phyloP scores from a whole-genome alignment of 345 rosid genomes.

The Dovyalis caffra region DNA sequence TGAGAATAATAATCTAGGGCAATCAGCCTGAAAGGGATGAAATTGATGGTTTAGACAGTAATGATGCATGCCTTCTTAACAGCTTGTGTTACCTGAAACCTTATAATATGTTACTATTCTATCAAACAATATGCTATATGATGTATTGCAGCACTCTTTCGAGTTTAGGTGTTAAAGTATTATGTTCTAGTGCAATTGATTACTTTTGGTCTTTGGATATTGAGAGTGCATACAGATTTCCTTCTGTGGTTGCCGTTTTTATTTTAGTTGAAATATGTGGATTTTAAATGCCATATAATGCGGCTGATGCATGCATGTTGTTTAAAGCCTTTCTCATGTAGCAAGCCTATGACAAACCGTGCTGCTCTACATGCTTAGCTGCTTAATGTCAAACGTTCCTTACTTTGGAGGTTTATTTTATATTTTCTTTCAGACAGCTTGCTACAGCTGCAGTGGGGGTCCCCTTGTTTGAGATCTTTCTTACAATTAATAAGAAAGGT shows the following conservation, averaged over 20 bases:
- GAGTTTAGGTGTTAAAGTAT: not conserved
- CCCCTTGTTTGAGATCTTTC: conserved; percentile 86
- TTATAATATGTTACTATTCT: not conserved
- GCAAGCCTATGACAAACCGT: too few relatives aligned
- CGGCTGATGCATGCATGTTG: not conserved
- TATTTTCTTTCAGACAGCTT: conserved; percentile 64
- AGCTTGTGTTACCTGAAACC: too few relatives aligned
- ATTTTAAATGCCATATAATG: not conserved
- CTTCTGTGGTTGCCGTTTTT: not conserved
- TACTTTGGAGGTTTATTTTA: not conserved
- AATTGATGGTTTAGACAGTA: too few relatives aligned
- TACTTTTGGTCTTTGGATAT: too few relatives aligned
- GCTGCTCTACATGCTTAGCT: too few relatives aligned
- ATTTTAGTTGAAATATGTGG: not conserved
- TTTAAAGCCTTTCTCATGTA: not conserved
- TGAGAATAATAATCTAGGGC: too few relatives aligned
- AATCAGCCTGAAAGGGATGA: too few relatives aligned
- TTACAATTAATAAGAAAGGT: conserved; percentile 62
- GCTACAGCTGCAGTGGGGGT: conserved; percentile 62
- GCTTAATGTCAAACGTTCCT: too few relatives aligned
- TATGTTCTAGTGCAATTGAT: not conserved
- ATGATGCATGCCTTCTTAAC: too few relatives aligned
- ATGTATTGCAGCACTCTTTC: not conserved
- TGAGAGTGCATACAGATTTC: too few relatives aligned
- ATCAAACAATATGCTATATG: not conserved